Conservation (phyloP, 495 filamentous ascomycete genomes). For the Penicillium samsonianum region DNA sequence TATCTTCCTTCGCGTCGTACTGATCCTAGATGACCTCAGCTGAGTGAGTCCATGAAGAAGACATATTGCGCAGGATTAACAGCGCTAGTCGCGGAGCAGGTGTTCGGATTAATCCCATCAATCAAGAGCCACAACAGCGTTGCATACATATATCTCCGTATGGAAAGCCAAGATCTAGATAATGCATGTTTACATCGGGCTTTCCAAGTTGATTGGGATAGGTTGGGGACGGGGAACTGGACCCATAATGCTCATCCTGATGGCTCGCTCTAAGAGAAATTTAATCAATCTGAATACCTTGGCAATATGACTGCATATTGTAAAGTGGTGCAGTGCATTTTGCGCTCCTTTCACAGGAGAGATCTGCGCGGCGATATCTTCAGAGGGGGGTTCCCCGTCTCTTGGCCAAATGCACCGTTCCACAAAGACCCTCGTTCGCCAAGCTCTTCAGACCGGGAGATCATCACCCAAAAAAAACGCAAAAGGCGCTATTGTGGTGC, state of each 20-base stretch:
- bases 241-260: neutral
- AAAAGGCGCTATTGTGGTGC: neutral
- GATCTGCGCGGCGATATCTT: neutral
- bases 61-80: constrained; percentile 1
- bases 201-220: neutral
- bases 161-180: neutral
- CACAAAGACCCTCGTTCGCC: constrained; percentile 21
- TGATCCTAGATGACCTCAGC: constrained; percentile 17
- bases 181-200: neutral
- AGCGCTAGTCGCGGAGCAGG: neutral
- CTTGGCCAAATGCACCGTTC: constrained; percentile 11
- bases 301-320: constrained; percentile 5
- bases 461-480: constrained; percentile 11
- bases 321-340: neutral
- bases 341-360: constrained; percentile 8
- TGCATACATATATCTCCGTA: neutral
- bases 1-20: constrained; percentile 24
- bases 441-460: constrained; percentile 21
- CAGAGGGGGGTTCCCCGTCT: neutral
- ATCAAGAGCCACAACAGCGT: neutral
- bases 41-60: constrained; percentile 1
- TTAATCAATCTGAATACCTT: neutral
- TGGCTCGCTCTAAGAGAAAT: neutral
- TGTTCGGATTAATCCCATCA: constrained; percentile 1
- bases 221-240: neutral